Base-by-base conservation (phyloP, 2,329 filamentous ascomycete genomes). In the Fusarium buxicola region DNA sequence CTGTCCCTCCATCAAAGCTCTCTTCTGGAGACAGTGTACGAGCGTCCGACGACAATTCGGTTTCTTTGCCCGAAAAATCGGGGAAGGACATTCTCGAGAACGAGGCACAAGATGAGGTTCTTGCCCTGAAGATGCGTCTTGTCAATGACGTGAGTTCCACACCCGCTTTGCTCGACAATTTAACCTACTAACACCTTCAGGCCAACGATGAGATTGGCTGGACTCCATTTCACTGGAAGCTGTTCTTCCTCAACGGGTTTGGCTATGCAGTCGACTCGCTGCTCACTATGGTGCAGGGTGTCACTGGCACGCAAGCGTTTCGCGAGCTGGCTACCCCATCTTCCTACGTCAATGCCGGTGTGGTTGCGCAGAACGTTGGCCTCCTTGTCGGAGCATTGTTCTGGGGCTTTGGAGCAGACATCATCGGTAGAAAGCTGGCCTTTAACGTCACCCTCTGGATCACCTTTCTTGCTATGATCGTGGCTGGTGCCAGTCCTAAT, bases 91-190 rank as follows among this genome's bases (percentile, higher is more conserved):
- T 41, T 41, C 39, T 41, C 5, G 39, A 41, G 16, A 10, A 10
- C n/a, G 39, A 41, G 3, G 8, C 28, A 8, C 21, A 28, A 13
- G 24, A 28, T 5, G 39, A 41, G 39, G 39, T 41, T 13, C 75
- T 90, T 39, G 85, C 85, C 66, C 82, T 82, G 35, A 90, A 91
- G 73, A 91, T 90, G 86, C 82, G 87, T 65, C 78, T 91, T 25
- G 83, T 91, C 58, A 91, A 91, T 71, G 84, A 91, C 73, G 86
- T 86, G 68, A 75, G 83, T 21, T 21, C 21, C 21, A 21, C 21
- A 21, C 4, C 21, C 21, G 4, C 4, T 21, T 6, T 4, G 21
- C 21, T 21, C 21, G 4, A 21, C n/a, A 6, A 21, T 6, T 21
- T 6, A 6, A 21, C 21, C 21, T 21, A 21, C 21, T 21, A 21